Base-by-base conservation (phyloP, 176 grass and related monocot species). In the Saccharum spontaneum region DNA sequence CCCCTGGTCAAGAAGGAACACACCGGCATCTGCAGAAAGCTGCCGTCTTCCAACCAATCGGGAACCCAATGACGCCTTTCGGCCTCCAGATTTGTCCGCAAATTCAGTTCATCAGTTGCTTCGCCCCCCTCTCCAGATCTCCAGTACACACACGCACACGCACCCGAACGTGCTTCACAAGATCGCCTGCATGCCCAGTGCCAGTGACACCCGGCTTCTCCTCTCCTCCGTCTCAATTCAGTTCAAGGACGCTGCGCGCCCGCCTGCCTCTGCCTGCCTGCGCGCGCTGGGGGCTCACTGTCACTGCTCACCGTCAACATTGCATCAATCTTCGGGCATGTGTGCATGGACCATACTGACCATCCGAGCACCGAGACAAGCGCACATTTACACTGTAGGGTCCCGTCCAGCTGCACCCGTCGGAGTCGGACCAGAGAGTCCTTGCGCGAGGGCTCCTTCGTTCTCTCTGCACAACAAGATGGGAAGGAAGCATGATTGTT, bases 351-450 rank as follows among this genome's bases (percentile, higher is more conserved):
- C 83, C 52, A 65, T 54, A 44, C 73, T 90, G 76, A 62, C 80
- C 75, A 79, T 41, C 84, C 75, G 75, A 79, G 67, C 61, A 80
- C 75, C 39, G 48, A 79, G 80, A 83, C 89, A 90, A 36, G 80
- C 38, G 69, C 80, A 87, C 89, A 90, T 90, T 90, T 90, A 90
- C 89, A 84, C 16, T 73, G 80, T 49, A 69, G 84, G 84, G 79
- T 68, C 73, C 8, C 59, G 22, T 39, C 71, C 84, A 87, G 85
- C 85, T 87, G 48, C 26, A 41, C 39, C 69, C 79, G 23, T 59
- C 74, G 28, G 78, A 82, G 18, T 59, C 74, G 45, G 73, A 77
- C 34, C 10, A 36, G 69, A 37, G 61, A 54, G 60, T 87, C 69
- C 71, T 83, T 50, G 46, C 41, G 74, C 39, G 20, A 28, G 22